phyloP scores from a whole-genome alignment of 2,329 filamentous ascomycete genomes.

The Tympanopsis confertula region DNA sequence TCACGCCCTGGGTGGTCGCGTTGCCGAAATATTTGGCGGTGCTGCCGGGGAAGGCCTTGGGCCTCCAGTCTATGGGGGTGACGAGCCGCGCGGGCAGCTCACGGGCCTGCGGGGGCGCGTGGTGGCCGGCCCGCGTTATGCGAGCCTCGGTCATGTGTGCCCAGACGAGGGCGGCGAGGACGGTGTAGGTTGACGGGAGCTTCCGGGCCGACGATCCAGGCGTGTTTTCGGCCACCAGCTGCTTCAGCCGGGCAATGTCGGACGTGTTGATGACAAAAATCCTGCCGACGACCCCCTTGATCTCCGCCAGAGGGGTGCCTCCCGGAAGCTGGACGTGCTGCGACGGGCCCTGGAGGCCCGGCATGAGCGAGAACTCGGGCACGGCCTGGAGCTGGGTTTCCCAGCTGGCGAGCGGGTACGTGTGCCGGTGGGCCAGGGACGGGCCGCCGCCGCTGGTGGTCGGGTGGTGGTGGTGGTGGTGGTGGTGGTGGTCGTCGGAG shows the following conservation, averaged over 20 bases:
- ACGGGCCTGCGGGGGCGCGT: no score
- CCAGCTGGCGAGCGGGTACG: conserved; percentile 9
- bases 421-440: conserved; percentile 5
- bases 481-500: conserved; percentile 5
- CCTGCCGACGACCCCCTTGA: conserved; percentile 22
- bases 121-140: conserved; percentile 3
- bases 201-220: conserved; percentile 8
- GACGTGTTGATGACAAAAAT: conserved; percentile 25
- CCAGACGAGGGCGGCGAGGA: conserved; percentile 26
- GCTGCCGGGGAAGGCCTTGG: conserved; percentile 16
- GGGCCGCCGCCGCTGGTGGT: no score
- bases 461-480: no score
- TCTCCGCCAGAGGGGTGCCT: conserved; percentile 13
- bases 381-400: conserved; percentile 15
- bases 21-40: conserved; percentile 26
- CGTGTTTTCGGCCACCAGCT: conserved; percentile 2
- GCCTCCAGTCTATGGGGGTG: conserved; percentile 26
- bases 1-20: conserved; percentile 24
- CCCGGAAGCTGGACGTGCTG: conserved; percentile 14
- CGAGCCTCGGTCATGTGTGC: conserved; percentile 24
- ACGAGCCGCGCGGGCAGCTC: no score
- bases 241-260: conserved; percentile 18
- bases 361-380: conserved; percentile 23
- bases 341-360: conserved; percentile 21
- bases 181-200: conserved; percentile 23